These are phyloP conservation scores for Haematococcus sp. DNA, from an alignment of 139 green algal genomes.

Conservation along the genomic window DNA sequence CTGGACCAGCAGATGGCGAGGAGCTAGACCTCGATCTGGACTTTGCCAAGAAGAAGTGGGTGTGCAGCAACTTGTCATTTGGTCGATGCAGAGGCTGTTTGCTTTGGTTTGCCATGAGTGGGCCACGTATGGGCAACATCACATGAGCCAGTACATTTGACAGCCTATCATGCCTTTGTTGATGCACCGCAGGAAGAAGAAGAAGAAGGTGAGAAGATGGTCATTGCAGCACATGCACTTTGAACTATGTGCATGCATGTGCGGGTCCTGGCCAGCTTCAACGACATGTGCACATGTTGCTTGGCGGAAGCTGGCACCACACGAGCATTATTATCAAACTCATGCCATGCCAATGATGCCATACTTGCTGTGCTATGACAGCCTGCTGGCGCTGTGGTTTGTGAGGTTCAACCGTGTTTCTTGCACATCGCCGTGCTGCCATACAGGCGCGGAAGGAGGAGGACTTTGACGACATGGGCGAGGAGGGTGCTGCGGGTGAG, in stretches of 20 bases:
- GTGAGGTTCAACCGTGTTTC: too few species aligned
- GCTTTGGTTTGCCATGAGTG: too few species aligned
- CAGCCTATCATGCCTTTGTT: neutral
- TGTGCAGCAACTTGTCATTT: neutral
- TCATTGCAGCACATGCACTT: neutral
- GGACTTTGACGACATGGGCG: constrained; percentile 42
- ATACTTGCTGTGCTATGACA: too few species aligned
- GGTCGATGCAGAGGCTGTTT: neutral
- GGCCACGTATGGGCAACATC: too few species aligned
- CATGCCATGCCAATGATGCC: too few species aligned
- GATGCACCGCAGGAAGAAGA: constrained; percentile 22
- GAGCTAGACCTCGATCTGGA: constrained; percentile 32
- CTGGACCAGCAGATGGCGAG: neutral
- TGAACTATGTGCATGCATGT: too few species aligned
- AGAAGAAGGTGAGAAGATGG: constrained; percentile 20
- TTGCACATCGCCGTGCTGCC: too few species aligned
- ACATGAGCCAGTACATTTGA: neutral
- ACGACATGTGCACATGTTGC: too few species aligned
- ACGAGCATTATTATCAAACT: too few species aligned
- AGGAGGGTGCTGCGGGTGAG: constrained; percentile 26
- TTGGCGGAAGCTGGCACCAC: too few species aligned
- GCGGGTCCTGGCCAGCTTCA: too few species aligned
- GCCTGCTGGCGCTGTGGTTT: too few species aligned
- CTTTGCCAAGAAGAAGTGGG: constrained; percentile 20
- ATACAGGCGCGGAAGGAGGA: constrained; percentile 45